Evolutionary conservation across 208 protist species (phyloP), one percentile per base, ranked within the genome.

Genomic region (Crithidia expoeki): DNA sequence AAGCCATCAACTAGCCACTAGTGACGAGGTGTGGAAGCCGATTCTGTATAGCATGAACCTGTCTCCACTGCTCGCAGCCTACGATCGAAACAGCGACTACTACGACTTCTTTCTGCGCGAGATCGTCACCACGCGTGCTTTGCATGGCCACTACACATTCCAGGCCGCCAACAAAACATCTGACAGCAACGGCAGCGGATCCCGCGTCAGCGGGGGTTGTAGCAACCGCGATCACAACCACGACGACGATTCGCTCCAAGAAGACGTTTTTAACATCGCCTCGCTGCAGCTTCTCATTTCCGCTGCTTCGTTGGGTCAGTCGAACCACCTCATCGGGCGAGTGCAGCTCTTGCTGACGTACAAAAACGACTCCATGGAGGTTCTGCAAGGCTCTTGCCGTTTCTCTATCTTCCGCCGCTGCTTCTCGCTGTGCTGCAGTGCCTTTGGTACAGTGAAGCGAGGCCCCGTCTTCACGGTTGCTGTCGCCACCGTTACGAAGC

Each of bases 111-210:
- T 93, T 71, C 16, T 92, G 19, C 23, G 86, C 19, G 64, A 90
- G 27, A 61, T 95, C 56, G 76, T 93, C 63, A 92, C 84, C 0
- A 89, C 86, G 25, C 72, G 72, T 19, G 86, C 86, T 0, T 52
- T 95, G 52, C 80, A 89, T 58, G 86, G 89, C 10, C 76, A 89
- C 56, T 95, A 95, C 66, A 81, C 63, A 25, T 92, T 88, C 68
- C 66, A 72, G 38, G 61, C 55, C 33, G 61, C 60, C 25, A 79
- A 56, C 60, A 65, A 52, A 40, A 34, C 5, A 16, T 30, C 71
- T 7, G 40, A 33, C 23, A 81, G 55, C 63, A 56, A 71, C 25
- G 59, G 34, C 0, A 76, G 50, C 64, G 63, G 68, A 2, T 36
- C 52, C 2, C 51, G 61, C 57, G 21, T 38, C 12, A 27, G 34